Base-by-base conservation (phyloP, 108 stramenopile genomes). In the Schizochytrium sp. region DNA sequence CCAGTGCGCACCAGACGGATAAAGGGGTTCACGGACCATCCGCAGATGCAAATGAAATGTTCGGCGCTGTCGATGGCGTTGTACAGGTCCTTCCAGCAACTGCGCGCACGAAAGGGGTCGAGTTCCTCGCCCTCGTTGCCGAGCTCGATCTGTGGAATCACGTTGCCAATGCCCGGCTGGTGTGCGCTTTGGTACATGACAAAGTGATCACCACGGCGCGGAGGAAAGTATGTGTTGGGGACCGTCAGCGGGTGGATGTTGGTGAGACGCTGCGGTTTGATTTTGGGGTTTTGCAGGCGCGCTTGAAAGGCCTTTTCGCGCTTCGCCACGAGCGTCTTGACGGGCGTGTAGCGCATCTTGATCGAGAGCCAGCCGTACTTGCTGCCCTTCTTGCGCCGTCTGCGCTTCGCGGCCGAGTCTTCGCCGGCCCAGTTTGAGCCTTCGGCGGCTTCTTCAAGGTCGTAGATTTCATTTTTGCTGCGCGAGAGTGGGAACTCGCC, bases 331-430 rank as follows among this genome's bases (percentile, higher is more conserved):
- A 83, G 45, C n/a, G 51, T 83, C 51, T 47, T 47, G 45, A 53
- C 76, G n/a, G 76, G 76, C 48, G 76, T 83, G 76, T 83, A 83
- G 18, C 76, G 76, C 51, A 83, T 53, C 76, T 53, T 47, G 28
- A 83, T 47, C 6, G 76, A 25, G 45, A 83, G 76, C 76, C 76
- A 83, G 12, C 76, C 76, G 51, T 47, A 47, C 51, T 83, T 83
- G n/a, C 48, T 53, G 63, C 63, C 63, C 48, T 47, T 83, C 23
- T 83, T 83, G 48, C 76, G 45, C 0, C 76, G 76, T 14, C 48
- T 14, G 16, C 48, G 44, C 51, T 83, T 83, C 10, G 48, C 48
- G n/a, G 19, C 28, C 45, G 48, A 53, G 76, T 83, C 51, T 23
- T 83, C 76, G 25, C 43, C 48, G 41, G 18, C 63, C 76, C 76